Evolutionary conservation across 2,329 filamentous ascomycete genomes (phyloP).

Genomic region (Calonectria naviculata): DNA sequence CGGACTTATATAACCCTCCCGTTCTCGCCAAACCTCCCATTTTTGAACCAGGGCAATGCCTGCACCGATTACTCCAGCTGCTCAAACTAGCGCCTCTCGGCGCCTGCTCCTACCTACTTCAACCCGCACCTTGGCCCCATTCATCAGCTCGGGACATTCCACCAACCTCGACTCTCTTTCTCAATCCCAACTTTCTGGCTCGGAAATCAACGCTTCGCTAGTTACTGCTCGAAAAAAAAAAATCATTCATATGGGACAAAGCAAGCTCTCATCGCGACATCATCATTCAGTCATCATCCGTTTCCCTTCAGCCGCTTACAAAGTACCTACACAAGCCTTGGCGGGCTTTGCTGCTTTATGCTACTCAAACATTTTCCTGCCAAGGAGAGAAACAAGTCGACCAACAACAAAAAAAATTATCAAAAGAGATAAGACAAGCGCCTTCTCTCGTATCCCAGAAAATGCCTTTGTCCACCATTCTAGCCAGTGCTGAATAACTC

Average conservation of each 20-base stretch:
- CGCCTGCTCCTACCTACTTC: constrained; percentile 6
- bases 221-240: constrained; percentile 20
- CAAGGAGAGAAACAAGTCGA: constrained; percentile 34
- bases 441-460: constrained; percentile 28
- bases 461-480: constrained; percentile 35
- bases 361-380: constrained; percentile 40
- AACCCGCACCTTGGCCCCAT: neutral
- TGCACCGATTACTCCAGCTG: constrained; percentile 2
- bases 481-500: constrained; percentile 41
- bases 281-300: constrained; percentile 46
- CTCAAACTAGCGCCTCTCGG: neutral
- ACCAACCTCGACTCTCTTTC: constrained; percentile 26
- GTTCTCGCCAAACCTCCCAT: constrained; percentile 5
- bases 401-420: constrained; percentile 24
- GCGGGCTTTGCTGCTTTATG: constrained; percentile 35
- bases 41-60: constrained; percentile 11
- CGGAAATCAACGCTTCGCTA: constrained; percentile 11
- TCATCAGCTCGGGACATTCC: neutral
- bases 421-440: constrained; percentile 33
- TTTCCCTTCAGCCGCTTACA: constrained; percentile 39
- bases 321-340: constrained; percentile 40
- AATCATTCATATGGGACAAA: constrained; percentile 22
- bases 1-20: constrained; percentile 10
- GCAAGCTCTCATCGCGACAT: constrained; percentile 40
- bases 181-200: neutral